Evolutionary conservation across 306 rosid species (phyloP).

Genomic region (Luffa aegyptiaca): DNA sequence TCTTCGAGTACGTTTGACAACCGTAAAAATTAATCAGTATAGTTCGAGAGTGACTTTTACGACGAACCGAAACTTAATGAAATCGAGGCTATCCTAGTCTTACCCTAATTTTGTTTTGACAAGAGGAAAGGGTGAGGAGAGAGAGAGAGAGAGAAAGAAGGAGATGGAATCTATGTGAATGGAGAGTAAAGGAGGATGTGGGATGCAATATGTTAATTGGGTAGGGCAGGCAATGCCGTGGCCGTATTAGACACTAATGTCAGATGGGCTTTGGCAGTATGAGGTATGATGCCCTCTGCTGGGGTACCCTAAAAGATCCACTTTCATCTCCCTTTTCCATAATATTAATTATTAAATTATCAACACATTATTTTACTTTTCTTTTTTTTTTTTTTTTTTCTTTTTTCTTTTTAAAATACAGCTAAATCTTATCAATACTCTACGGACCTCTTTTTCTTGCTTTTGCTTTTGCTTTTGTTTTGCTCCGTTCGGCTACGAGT

Average conservation of each 20-base stretch:
- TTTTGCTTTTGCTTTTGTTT: neutral
- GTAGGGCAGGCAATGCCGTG: constrained; percentile 30
- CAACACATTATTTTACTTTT: neutral
- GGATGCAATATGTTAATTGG: constrained; percentile 7
- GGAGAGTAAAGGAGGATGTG: neutral
- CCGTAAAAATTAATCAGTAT: too few relatives aligned
- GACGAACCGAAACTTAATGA: too few relatives aligned
- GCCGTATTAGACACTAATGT: constrained; percentile 25
- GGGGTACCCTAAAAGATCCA: constrained; percentile 10
- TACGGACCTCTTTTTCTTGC: neutral
- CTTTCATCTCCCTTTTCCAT: constrained; percentile 6
- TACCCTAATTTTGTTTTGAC: too few relatives aligned
- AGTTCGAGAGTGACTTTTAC: too few relatives aligned
- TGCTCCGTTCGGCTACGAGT: neutral
- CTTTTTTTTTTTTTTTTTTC: neutral
- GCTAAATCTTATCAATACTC: neutral
- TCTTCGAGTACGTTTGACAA: too few relatives aligned
- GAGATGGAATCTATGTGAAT: neutral
- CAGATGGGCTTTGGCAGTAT: constrained; percentile 19
- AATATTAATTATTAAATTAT: neutral
- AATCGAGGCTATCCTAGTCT: too few relatives aligned
- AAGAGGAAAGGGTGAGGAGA: too few relatives aligned
- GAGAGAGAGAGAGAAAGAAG: neutral
- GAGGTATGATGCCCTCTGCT: constrained; percentile 1
- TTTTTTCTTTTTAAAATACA: neutral